phyloP scores from a whole-genome alignment of 78 protist genomes.

The Dictyostelium capitatum region DNA sequence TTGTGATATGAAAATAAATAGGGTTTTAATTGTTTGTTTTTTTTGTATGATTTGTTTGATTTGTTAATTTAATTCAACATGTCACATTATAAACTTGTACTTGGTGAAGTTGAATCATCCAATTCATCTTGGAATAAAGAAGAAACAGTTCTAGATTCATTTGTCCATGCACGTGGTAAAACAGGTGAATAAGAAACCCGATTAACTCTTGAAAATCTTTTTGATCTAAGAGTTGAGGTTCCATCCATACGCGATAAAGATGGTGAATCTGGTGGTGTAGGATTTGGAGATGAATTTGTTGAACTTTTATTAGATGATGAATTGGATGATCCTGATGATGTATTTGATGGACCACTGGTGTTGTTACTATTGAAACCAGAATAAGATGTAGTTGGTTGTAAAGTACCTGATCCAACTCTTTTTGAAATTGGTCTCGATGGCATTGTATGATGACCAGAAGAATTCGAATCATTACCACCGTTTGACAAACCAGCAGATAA shows the following conservation, averaged over 20 bases:
- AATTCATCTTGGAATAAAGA: conserved; percentile 68
- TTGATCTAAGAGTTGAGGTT: conserved; percentile 18
- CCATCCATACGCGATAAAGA: conserved; percentile 28
- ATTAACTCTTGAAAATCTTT: conserved; percentile 51
- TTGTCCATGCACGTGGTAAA: conserved; percentile 10
- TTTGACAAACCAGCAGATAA: background rate
- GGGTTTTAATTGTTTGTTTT: no score
- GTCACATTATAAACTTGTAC: conserved; percentile 2
- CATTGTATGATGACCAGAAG: background rate
- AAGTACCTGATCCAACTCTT: background rate
- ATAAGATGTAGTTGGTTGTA: background rate
- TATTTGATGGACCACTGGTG: background rate
- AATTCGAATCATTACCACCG: background rate
- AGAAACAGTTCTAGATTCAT: conserved; percentile 60
- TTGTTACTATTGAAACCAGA: background rate
- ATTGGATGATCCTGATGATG: conserved; percentile 4
- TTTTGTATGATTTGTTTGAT: background rate
- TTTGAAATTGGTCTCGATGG: conserved; percentile 1
- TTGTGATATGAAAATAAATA: no score
- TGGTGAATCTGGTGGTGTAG: conserved; percentile 70
- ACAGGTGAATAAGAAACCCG: conserved; percentile 61
- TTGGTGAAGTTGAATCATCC: conserved; percentile 4
- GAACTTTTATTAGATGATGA: background rate
- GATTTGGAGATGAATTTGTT: background rate
- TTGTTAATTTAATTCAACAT: background rate